phyloP scores from a whole-genome alignment of 257 asterid species.

The Henckelia pumila region DNA sequence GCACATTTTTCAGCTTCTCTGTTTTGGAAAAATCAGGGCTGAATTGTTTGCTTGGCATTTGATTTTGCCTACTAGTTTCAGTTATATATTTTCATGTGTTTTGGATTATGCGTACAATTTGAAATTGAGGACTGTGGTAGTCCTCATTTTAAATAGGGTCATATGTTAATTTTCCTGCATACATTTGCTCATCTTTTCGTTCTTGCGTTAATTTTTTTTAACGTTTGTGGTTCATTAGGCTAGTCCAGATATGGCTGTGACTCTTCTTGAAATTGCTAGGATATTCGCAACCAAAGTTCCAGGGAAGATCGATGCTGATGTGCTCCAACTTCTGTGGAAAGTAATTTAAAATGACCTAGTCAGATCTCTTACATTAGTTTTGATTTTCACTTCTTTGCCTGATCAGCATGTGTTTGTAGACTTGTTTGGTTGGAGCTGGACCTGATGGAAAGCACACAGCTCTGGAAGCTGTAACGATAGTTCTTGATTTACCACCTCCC shows the following conservation, averaged over 20 bases:
- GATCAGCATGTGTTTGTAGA: slow-evolving; percentile 43
- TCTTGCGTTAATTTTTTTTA: slow-evolving; percentile 22
- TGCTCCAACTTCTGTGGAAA: slow-evolving; percentile 96
- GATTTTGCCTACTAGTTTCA: no score
- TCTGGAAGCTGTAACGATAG: slow-evolving; percentile 94
- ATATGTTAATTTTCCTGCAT: slow-evolving; percentile 6
- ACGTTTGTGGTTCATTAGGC: slow-evolving; percentile 58
- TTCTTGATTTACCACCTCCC: slow-evolving; percentile 98
- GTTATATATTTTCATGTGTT: no score
- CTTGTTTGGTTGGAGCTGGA: slow-evolving; percentile 99
- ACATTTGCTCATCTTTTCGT: slow-evolving; percentile 8
- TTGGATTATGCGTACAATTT: slow-evolving; percentile 5
- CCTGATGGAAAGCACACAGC: slow-evolving; percentile 98
- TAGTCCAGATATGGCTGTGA: slow-evolving; percentile 99
- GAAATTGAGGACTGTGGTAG: slow-evolving; percentile 2
- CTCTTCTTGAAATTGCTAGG: slow-evolving; percentile 98
- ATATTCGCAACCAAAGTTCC: slow-evolving; percentile 98
- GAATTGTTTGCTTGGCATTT: no score
- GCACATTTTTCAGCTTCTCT: no score
- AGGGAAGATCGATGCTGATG: slow-evolving; percentile 99
- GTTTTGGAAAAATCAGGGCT: no score
- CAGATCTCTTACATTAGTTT: slow-evolving; percentile 20
- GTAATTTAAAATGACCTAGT: slow-evolving; percentile 44
- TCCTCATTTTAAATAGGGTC: slow-evolving; percentile 1
- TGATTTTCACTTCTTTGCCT: slow-evolving; percentile 26